Evolutionary conservation across 2,329 filamentous ascomycete species (phyloP), one percentile per base, ranked within the genome.

Genomic region (Ceratocystis harringtonii): DNA sequence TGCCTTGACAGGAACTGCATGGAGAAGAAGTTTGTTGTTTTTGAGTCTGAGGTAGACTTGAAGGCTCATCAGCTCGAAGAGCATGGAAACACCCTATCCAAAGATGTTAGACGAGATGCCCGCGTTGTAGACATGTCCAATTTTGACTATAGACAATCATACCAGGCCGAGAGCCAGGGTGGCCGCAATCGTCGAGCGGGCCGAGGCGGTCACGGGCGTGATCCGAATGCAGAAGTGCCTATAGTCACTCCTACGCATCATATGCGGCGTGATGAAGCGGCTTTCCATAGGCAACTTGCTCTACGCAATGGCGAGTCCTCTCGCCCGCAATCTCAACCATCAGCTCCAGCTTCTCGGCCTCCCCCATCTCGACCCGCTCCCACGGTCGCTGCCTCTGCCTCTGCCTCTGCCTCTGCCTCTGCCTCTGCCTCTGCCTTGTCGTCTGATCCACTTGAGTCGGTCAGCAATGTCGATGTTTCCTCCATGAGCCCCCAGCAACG

Each of bases 21-120:
- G 72, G 94, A 97, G 70, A 96, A 96, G 82, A 97, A 96, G 73
- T 96, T 97, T 73, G 88, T 97, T 36, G 94, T 97, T 0, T 99
- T 99, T 70, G 90, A 90, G 65, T 92, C 91, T 0, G 90, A 96
- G 72, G 86, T 99, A 79, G 94, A 99, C 71, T 77, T 99, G 60
- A 95, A 97, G 74, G 94, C 88, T 2, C 94, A 99, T 75, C 90
- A 95, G 73, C 76, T 99, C 8, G 87, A 88, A 70, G 83, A 86
- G 64, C 94, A 99, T 72, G 90, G 86, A 0, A 84, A 86, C 70
- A 84, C 86, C 0, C 74, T 95, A 28, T 90, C 90, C 7, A 96
- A 95, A 71, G 88, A 92, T 70, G 85, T 88, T 1, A 81, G 91
- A 65, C 81, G 90, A 71, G 92, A 96, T 73, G 89, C 90, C 3